Conservation (phyloP, 768 basidiomycete species). For the Roridomyces roridus region DNA sequence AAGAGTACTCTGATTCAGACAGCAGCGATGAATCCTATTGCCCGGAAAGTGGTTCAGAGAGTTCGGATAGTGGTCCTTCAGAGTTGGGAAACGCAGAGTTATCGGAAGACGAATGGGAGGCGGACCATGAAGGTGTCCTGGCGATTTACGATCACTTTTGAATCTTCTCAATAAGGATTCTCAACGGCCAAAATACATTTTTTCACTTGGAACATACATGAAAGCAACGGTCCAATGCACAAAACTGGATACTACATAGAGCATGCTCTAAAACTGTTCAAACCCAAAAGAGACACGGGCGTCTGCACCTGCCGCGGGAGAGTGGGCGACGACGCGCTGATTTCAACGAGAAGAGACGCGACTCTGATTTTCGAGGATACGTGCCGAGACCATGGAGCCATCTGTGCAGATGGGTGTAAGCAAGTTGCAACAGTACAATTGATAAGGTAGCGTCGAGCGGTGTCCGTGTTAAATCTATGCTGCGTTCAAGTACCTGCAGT, state of each 20-base stretch:
- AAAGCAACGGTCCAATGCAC: too few species aligned
- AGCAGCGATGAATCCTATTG: not conserved
- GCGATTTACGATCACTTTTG: slow-evolving; percentile 1
- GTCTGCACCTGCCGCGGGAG: slow-evolving; percentile 34
- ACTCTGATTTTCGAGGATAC: slow-evolving; percentile 65
- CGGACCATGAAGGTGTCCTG: not conserved
- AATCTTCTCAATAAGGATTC: too few species aligned
- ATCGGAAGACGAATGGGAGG: slow-evolving; percentile 4
- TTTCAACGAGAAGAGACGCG: slow-evolving; percentile 70
- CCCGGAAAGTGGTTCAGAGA: too few species aligned
- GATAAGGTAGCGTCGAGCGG: too few species aligned
- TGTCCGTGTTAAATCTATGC: too few species aligned
- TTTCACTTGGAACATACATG: too few species aligned
- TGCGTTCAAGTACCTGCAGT: too few species aligned
- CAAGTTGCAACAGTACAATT: not conserved
- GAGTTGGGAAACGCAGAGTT: not conserved
- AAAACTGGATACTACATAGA: too few species aligned
- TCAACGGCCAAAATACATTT: too few species aligned
- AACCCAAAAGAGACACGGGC: slow-evolving; percentile 39
- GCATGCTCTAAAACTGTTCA: slow-evolving; percentile 22
- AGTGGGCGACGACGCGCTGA: slow-evolving; percentile 53
- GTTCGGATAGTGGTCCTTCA: not conserved
- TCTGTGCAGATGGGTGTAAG: slow-evolving; percentile 22
- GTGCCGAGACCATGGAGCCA: slow-evolving; percentile 61
- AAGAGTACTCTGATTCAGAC: not conserved